phyloP scores from a whole-genome alignment of 2,329 filamentous ascomycete genomes.

The Fusarium sp. region DNA sequence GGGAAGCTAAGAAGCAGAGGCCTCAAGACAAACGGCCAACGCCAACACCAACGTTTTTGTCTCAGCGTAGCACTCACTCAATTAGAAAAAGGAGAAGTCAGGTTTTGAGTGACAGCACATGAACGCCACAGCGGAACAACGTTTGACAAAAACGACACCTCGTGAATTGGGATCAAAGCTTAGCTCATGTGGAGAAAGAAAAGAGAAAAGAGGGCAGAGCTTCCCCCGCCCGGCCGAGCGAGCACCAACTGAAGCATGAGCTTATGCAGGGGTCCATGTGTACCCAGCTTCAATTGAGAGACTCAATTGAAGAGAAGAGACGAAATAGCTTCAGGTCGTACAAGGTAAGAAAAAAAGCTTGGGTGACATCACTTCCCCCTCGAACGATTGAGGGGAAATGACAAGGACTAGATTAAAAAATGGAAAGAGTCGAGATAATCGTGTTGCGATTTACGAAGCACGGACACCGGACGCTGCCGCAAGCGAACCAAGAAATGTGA shows the following conservation, averaged over 20 bases:
- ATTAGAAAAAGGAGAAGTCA: neutral
- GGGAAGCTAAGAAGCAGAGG: constrained; percentile 1
- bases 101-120: constrained; percentile 16
- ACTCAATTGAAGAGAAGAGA: neutral
- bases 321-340: constrained; percentile 23
- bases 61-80: neutral
- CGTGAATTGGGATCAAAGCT: neutral
- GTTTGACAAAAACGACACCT: neutral
- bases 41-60: neutral
- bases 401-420: constrained; percentile 1
- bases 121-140: constrained; percentile 15
- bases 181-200: neutral
- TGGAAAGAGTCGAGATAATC: constrained; percentile 14
- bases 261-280: neutral
- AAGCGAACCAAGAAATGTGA: neutral
- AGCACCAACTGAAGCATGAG: neutral
- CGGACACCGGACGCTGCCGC: constrained; percentile 10
- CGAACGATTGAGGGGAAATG: constrained; percentile 29
- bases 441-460: constrained; percentile 2
- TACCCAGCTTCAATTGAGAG: neutral
- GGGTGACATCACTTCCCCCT: constrained; percentile 33
- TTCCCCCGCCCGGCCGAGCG: neutral
- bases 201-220: neutral
- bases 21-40: constrained; percentile 10
- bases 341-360: constrained; percentile 5